A percentile compares a stretch with the other conserved stretches of the same genome.
Evolutionary conservation across 2,329 filamentous ascomycete genomes (phyloP).

Genomic region (Teratosphaeria nubilosa): DNA sequence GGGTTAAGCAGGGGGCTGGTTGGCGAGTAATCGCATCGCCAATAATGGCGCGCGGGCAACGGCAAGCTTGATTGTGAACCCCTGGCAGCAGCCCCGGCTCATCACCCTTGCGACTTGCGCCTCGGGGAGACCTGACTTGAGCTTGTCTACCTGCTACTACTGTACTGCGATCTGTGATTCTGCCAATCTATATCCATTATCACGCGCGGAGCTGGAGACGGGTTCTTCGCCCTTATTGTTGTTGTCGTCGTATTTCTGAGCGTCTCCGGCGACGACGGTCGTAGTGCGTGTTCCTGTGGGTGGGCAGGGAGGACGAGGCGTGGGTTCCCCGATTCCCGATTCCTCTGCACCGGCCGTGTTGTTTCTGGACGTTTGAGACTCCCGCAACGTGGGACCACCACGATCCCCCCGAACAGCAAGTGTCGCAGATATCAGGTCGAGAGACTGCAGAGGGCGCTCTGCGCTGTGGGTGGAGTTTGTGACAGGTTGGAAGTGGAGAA

Average conservation of each 20-base stretch:
- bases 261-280: background rate
- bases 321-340: background rate
- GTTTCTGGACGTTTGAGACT: background rate
- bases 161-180: background rate
- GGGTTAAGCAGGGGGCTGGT: background rate
- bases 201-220: background rate
- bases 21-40: background rate
- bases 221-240: too few relatives aligned
- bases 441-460: background rate
- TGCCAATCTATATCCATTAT: background rate
- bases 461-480: background rate
- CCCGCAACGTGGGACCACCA: background rate
- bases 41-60: background rate
- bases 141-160: background rate
- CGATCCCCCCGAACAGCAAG: background rate
- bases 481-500: background rate
- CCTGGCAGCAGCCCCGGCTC: background rate
- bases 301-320: background rate
- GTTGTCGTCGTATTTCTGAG: background rate
- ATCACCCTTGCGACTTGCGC: background rate
- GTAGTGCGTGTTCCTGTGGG: background rate
- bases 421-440: background rate
- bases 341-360: background rate
- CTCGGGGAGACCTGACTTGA: too few relatives aligned
- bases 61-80: background rate